phyloP scores from a whole-genome alignment of 2,329 filamentous ascomycete species.

The Nemania abortiva region DNA sequence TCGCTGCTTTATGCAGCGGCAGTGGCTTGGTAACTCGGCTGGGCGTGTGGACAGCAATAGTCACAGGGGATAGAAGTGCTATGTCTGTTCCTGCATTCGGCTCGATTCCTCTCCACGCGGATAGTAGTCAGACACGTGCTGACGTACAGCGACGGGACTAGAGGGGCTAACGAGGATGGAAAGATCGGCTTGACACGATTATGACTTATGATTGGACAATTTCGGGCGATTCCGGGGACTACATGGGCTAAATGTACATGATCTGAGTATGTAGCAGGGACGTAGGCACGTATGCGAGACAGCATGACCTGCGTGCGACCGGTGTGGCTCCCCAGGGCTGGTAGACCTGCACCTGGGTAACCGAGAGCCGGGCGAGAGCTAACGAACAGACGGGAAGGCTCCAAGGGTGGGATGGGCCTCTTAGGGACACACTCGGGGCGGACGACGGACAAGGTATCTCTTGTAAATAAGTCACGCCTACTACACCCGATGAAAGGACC shows the following conservation, averaged over 20 bases:
- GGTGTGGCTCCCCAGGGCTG: constrained; percentile 43
- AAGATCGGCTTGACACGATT: constrained; percentile 59
- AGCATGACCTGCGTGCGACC: constrained; percentile 48
- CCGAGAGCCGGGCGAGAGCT: constrained; percentile 39
- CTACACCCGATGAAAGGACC: constrained; percentile 41
- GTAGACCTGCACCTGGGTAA: constrained; percentile 46
- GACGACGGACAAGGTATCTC: constrained; percentile 44
- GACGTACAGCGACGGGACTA: constrained; percentile 46
- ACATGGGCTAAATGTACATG: constrained; percentile 61
- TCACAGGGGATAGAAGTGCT: constrained; percentile 43
- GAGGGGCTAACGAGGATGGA: constrained; percentile 45
- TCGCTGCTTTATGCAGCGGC: constrained; percentile 56
- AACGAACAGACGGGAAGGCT: constrained; percentile 33
- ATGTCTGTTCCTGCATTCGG: constrained; percentile 52
- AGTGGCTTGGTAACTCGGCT: constrained; percentile 43
- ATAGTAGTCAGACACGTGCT: constrained; percentile 41
- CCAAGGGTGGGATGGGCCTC: constrained; percentile 38
- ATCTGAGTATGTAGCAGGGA: constrained; percentile 50
- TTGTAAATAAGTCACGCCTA: constrained; percentile 46
- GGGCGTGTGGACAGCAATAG: constrained; percentile 45
- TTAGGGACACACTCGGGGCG: constrained; percentile 52
- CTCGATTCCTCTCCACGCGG: constrained; percentile 45
- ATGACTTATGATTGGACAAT: constrained; percentile 68
- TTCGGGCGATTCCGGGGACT: constrained; percentile 50
- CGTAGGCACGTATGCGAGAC: constrained; percentile 45